A percentile compares a stretch with the other conserved stretches of the same genome.
These are phyloP conservation scores for Trichosanthes cucumerina DNA, from an alignment of 306 rosid genomes.

Conservation along the genomic window DNA sequence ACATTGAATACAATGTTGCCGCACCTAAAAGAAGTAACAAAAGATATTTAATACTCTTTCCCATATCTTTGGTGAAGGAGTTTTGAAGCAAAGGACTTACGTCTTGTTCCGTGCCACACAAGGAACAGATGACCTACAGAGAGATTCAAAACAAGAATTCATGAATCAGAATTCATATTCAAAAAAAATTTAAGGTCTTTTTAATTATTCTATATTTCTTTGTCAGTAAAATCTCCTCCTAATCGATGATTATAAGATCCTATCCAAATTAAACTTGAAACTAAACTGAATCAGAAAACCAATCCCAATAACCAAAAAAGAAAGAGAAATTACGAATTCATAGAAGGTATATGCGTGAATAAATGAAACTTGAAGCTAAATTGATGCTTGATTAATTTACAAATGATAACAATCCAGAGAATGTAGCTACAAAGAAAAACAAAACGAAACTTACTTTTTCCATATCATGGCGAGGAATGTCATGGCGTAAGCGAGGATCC, in stretches of 20 bases:
- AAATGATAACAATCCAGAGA: not conserved
- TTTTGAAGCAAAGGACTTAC: constrained; percentile 24
- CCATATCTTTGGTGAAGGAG: not conserved
- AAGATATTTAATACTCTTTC: constrained; percentile 5
- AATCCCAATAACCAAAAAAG: not conserved
- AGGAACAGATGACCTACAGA: constrained; percentile 63
- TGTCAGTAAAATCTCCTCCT: not conserved
- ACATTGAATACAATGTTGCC: constrained; percentile 54
- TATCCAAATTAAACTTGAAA: not conserved
- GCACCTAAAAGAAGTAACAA: constrained; percentile 46
- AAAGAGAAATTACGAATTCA: not conserved
- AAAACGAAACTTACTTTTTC: constrained; percentile 25
- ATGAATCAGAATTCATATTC: not conserved
- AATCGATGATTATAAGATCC: not conserved
- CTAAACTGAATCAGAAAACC: not conserved
- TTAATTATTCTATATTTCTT: not conserved
- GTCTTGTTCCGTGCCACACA: constrained; percentile 74
- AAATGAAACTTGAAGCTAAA: not conserved
- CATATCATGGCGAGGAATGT: constrained; percentile 69
- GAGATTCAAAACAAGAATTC: not conserved
- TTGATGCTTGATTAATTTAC: not conserved
- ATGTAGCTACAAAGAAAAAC: not conserved
- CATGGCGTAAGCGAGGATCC: constrained; percentile 45
- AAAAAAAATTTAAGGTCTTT: not conserved
- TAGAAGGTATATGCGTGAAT: not conserved